Percentiles rank a stretch among this genome's conserved stretches.
These are phyloP conservation scores for Wickerhamiella musiphila DNA, from an alignment of 805 yeast species.

Conservation along the genomic window DNA sequence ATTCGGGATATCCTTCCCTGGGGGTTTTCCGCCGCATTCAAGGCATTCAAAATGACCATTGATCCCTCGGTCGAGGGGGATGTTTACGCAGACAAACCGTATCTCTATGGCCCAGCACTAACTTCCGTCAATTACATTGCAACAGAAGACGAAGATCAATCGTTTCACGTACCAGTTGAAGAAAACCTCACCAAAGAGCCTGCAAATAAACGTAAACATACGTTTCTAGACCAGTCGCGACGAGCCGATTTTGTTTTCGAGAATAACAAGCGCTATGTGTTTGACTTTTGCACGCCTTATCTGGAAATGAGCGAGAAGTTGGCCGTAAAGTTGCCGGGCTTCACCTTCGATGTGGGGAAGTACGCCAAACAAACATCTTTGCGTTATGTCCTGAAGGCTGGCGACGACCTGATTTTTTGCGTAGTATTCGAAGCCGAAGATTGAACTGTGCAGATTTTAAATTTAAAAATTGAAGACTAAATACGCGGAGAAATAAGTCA, in stretches of 20 bases:
- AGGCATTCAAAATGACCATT: conserved; percentile 37
- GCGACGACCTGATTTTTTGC: conserved; percentile 15
- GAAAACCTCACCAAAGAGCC: conserved; percentile 16
- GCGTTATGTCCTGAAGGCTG: conserved; percentile 21
- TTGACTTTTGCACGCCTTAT: conserved; percentile 40
- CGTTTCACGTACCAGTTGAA: conserved; percentile 7
- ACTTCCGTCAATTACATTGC: conserved; percentile 36
- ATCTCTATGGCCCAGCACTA: conserved; percentile 41
- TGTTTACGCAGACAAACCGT: conserved; percentile 42
- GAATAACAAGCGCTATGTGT: conserved; percentile 24
- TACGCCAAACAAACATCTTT: conserved; percentile 23
- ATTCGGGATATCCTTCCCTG: conserved; percentile 41
- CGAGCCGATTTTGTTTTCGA: conserved; percentile 28
- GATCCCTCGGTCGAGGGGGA: conserved; percentile 55
- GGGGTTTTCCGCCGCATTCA: conserved; percentile 36
- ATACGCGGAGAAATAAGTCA: no score
- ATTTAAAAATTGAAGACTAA: no score
- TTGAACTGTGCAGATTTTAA: background rate
- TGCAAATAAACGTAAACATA: conserved; percentile 25
- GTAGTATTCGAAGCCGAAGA: conserved; percentile 13
- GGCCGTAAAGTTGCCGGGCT: conserved; percentile 36
- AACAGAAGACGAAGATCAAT: conserved; percentile 5
- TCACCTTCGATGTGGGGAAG: conserved; percentile 21
- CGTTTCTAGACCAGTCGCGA: conserved; percentile 25
- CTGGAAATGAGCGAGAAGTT: conserved; percentile 34